phyloP scores from a whole-genome alignment of 73 alveolate species.

The Blepharisma stoltei region DNA sequence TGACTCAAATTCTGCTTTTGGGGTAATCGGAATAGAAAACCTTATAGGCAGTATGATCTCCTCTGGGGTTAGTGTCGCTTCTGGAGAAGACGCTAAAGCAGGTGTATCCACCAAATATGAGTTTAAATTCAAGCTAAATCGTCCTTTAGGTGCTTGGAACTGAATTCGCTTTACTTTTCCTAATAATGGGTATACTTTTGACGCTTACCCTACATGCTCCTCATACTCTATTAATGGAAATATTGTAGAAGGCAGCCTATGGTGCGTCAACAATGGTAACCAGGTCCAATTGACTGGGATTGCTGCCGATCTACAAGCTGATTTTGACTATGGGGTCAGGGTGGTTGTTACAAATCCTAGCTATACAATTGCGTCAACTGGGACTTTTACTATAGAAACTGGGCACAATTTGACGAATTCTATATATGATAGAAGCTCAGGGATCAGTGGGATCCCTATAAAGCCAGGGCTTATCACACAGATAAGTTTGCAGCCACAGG shows the following conservation, averaged over 20 bases:
- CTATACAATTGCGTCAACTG: conserved; percentile 38
- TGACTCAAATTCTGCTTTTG: conserved; percentile 45
- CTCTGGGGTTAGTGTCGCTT: conserved; percentile 29
- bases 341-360: conserved; percentile 44
- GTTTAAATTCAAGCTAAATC: conserved; percentile 38
- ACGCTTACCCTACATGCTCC: conserved; percentile 34
- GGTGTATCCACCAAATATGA: conserved; percentile 42
- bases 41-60: conserved; percentile 33
- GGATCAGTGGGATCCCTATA: conserved; percentile 43
- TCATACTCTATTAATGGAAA: conserved; percentile 31
- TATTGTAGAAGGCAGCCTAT: conserved; percentile 26
- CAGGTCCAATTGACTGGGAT: conserved; percentile 43
- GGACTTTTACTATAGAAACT: conserved; percentile 37
- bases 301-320: conserved; percentile 23
- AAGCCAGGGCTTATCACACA: conserved; percentile 39
- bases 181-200: conserved; percentile 30
- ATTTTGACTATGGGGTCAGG: conserved; percentile 31
- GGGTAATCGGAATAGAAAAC: conserved; percentile 51
- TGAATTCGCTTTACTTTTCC: conserved; percentile 45
- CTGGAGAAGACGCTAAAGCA: conserved; percentile 34
- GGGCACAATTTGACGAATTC: conserved; percentile 40
- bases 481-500: conserved; percentile 31
- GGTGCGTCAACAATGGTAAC: conserved; percentile 11
- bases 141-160: conserved; percentile 30
- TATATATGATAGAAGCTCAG: conserved; percentile 43